Evolutionary conservation across 163 green algal species (phyloP), one percentile per base, ranked within the genome.

Genomic region (Scenedesmus sp.): DNA sequence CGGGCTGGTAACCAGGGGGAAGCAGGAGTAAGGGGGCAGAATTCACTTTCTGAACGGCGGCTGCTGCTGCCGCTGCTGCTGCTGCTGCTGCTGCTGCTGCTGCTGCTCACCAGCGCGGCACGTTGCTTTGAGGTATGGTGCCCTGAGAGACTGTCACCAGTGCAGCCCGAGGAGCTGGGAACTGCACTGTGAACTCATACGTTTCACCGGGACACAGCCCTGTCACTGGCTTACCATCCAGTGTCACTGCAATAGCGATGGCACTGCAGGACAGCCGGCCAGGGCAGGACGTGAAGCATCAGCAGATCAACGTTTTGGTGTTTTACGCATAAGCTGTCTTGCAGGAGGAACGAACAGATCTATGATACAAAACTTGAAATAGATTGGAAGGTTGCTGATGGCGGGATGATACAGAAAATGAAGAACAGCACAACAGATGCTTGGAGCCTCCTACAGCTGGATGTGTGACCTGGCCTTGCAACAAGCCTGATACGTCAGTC

Each of bases 151-250:
- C 73, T 3, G 87, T 91, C 4, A 86, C 13, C 9, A 91, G 87
- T 20, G 55, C 87, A 54, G 73, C 26, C 16, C 87, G 26, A 2
- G 54, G 52, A 12, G 67, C 54, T 62, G 54, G 56, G 59, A 91
- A 91, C 10, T 59, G 15, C 20, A 86, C 87, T 77, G 10, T 16
- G 9, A 91, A 34, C 5, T 15, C 15, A n/a, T 91, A 86, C 64
- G 23, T 91, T 23, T 91, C 73, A 18, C 87, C 87, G 2, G 87
- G 87, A 23, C 87, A 91, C 73, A 91, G 23, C 9, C 55, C 87
- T 18, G 54, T 79, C 5, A 91, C 54, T 34, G 87, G 55, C 79
- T 79, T 59, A 4, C 73, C 73, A 77, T 74, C 26, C 10, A 54
- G 2, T 9, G 13, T 86, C n/a, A 86, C 73, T 60, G 73, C 57